These are phyloP conservation scores for Magnolia changhungtana DNA, from an alignment of 164 flowering plant genomes.

Conservation along the genomic window DNA sequence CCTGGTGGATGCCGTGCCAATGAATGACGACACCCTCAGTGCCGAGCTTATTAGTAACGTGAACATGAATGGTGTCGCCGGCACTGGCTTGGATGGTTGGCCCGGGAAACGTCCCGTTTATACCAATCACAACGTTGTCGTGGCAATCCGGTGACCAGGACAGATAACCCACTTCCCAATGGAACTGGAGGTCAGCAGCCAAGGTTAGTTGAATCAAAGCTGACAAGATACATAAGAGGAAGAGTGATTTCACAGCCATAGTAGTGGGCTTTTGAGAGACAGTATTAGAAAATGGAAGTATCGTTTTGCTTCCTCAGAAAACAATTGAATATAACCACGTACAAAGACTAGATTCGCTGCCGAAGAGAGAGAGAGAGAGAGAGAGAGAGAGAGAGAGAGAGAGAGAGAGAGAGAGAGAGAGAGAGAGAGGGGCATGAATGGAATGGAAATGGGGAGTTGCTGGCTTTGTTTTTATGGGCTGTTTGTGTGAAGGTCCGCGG, in stretches of 20 bases:
- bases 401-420: too few relatives aligned
- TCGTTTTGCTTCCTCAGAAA: too few relatives aligned
- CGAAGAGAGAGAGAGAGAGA: too few relatives aligned
- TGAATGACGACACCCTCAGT: constrained; percentile 92
- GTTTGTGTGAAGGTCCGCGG: too few relatives aligned
- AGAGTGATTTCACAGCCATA: constrained; percentile 1
- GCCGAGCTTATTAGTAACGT: constrained; percentile 63
- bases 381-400: too few relatives aligned
- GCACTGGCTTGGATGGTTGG: constrained; percentile 71
- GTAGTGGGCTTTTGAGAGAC: neutral
- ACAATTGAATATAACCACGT: too few relatives aligned
- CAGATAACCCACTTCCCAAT: constrained; percentile 70
- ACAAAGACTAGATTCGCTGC: too few relatives aligned
- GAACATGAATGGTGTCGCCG: constrained; percentile 69
- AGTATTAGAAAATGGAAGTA: too few relatives aligned
- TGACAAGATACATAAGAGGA: constrained; percentile 2
- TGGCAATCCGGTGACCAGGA: constrained; percentile 72
- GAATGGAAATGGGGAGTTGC: too few relatives aligned
- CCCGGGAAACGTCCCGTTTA: constrained; percentile 90
- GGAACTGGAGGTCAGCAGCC: constrained; percentile 39
- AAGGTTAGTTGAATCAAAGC: neutral
- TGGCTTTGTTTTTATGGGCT: too few relatives aligned
- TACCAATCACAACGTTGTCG: constrained; percentile 59
- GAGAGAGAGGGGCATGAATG: too few relatives aligned
- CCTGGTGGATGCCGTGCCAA: constrained; percentile 97